These are phyloP conservation scores for Globisporangium spiculum DNA, from an alignment of 352 stramenopile species.

Conservation along the genomic window DNA sequence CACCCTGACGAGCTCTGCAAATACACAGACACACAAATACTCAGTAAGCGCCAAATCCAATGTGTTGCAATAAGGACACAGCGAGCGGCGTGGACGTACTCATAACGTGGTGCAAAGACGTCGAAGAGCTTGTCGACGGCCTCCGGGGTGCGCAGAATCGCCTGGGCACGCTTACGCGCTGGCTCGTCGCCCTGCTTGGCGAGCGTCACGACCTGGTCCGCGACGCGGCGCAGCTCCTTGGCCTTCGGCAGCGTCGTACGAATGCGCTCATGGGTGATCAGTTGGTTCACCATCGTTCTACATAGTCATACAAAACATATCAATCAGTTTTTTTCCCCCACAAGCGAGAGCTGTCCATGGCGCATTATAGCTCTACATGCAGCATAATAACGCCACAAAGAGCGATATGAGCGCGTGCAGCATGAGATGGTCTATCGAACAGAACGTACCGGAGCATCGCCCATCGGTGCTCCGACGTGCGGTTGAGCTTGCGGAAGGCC, in stretches of 20 bases:
- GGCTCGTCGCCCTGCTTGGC: slow-evolving; percentile 91
- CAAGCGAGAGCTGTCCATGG: neutral
- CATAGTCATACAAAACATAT: slow-evolving; percentile 4
- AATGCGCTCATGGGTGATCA: slow-evolving; percentile 98
- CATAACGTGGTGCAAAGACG: slow-evolving; percentile 94
- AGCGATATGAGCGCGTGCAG: neutral
- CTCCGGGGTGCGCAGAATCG: slow-evolving; percentile 87
- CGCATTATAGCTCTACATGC: neutral
- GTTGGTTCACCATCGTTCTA: slow-evolving; percentile 95
- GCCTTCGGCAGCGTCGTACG: slow-evolving; percentile 96
- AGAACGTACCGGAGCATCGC: slow-evolving; percentile 91
- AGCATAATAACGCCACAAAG: neutral
- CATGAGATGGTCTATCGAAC: neutral
- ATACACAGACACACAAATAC: slow-evolving; percentile 3
- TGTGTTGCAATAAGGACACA: neutral
- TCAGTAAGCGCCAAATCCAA: neutral
- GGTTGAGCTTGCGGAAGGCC: slow-evolving; percentile 90
- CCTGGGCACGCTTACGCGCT: slow-evolving; percentile 76
- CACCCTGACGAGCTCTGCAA: slow-evolving; percentile 64
- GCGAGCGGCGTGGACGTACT: slow-evolving; percentile 41
- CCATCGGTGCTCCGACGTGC: slow-evolving; percentile 92
- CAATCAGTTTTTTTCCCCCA: neutral
- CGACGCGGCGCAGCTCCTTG: slow-evolving; percentile 93
- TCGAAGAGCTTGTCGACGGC: slow-evolving; percentile 96
- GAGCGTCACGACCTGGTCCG: slow-evolving; percentile 94